phyloP scores from a whole-genome alignment of 192 early-diverging fungal species.

The Paraglomus occultum region DNA sequence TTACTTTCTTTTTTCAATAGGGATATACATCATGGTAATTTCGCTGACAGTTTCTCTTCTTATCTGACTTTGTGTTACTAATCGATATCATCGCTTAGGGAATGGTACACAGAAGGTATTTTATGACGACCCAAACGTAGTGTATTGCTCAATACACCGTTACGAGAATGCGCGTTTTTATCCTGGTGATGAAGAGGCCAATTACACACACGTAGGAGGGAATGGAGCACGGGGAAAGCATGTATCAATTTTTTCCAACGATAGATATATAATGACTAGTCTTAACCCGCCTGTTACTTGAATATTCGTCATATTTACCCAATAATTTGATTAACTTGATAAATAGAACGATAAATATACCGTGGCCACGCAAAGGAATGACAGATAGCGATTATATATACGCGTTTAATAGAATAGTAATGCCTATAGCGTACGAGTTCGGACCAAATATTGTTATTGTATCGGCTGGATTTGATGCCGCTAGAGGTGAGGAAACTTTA shows the following conservation, averaged over 20 bases:
- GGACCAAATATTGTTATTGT: constrained; percentile 81
- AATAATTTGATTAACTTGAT: neutral
- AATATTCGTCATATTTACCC: neutral
- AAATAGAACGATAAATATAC: constrained; percentile 80
- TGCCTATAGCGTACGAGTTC: constrained; percentile 86
- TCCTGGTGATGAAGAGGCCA: constrained; percentile 61
- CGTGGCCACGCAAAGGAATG: constrained; percentile 75
- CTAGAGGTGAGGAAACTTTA: constrained; percentile 40
- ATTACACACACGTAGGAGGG: constrained; percentile 55
- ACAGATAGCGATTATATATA: constrained; percentile 86
- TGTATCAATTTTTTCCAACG: constrained; percentile 9
- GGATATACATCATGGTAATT: constrained; percentile 91
- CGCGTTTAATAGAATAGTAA: constrained; percentile 71
- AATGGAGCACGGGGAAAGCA: constrained; percentile 59
- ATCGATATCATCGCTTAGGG: constrained; percentile 34
- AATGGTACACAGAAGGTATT: constrained; percentile 91
- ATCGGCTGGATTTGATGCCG: constrained; percentile 91
- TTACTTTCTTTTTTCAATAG: constrained; percentile 22
- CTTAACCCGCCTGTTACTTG: neutral
- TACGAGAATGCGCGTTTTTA: constrained; percentile 79
- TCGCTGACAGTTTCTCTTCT: neutral
- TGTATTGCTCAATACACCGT: constrained; percentile 88
- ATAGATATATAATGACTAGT: constrained; percentile 7
- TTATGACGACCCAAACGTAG: constrained; percentile 69
- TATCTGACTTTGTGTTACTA: neutral